These are phyloP conservation scores for Lolium multiflorum DNA, from an alignment of 176 grass and related monocot genomes.

Conservation along the genomic window DNA sequence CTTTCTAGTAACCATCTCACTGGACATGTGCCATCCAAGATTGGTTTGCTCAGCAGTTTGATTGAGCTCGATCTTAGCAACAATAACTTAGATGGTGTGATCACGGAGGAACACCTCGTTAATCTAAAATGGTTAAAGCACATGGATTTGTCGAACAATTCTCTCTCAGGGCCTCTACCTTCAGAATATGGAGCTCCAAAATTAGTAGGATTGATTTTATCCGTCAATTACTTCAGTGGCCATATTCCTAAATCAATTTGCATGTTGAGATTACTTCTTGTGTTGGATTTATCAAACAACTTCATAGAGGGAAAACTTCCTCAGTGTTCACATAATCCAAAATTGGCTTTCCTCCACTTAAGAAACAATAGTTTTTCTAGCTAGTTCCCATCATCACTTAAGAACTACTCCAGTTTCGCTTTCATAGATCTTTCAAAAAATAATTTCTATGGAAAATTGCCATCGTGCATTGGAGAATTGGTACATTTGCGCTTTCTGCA, in stretches of 20 bases:
- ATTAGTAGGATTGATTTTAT: background rate
- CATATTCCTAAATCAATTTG: conserved; percentile 38
- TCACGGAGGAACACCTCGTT: conserved; percentile 12
- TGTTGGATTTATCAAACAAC: conserved; percentile 30
- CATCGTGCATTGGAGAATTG: conserved; percentile 27
- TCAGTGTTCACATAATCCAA: background rate
- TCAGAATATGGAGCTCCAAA: background rate
- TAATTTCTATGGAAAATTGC: conserved; percentile 30
- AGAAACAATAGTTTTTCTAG: conserved; percentile 36
- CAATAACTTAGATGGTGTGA: conserved; percentile 38
- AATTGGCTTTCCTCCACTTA: background rate
- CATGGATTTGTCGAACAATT: background rate
- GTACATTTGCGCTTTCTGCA: background rate
- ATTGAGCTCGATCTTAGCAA: background rate
- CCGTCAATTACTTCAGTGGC: conserved; percentile 28
- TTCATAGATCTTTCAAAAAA: conserved; percentile 42
- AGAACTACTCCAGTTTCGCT: background rate
- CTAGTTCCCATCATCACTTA: conserved; percentile 25
- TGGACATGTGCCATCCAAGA: background rate
- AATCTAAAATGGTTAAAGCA: background rate
- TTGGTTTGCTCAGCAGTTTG: background rate
- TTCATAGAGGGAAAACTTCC: background rate
- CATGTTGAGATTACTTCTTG: background rate
- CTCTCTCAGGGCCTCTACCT: background rate
- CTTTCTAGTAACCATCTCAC: conserved; percentile 1